A percentile compares a stretch with the other conserved stretches of the same genome.
phyloP scores from a whole-genome alignment of 1,139 yeast genomes.

The Hyphopichia pseudoburtonii region DNA sequence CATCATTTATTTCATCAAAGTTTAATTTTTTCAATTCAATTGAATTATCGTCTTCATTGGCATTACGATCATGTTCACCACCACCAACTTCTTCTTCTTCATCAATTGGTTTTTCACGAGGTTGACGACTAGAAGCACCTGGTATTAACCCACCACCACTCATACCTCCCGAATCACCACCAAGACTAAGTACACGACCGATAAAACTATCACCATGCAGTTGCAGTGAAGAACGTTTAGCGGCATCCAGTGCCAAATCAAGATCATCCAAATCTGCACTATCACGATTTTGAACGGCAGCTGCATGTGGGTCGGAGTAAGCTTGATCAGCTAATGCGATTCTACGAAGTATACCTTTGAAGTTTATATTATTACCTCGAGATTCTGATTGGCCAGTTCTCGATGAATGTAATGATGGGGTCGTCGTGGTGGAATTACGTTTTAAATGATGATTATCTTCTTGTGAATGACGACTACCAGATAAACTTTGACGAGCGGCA shows the following conservation, averaged over 20 bases:
- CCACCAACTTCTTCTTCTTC: constrained; percentile 24
- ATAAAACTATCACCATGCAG: constrained; percentile 39
- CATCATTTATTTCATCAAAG: constrained; percentile 36
- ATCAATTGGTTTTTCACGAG: constrained; percentile 21
- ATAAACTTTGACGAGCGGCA: background rate
- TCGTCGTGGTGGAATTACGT: too few relatives aligned
- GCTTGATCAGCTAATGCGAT: constrained; percentile 36
- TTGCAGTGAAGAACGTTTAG: constrained; percentile 20
- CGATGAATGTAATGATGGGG: background rate
- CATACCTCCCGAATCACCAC: constrained; percentile 24
- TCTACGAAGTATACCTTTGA: constrained; percentile 35
- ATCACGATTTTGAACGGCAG: background rate
- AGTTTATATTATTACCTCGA: constrained; percentile 2
- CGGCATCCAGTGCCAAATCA: constrained; percentile 1
- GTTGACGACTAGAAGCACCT: constrained; percentile 34
- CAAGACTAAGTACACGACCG: constrained; percentile 34
- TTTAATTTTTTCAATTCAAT: constrained; percentile 39
- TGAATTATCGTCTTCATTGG: constrained; percentile 11
- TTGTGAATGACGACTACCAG: constrained; percentile 1
- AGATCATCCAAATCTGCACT: background rate
- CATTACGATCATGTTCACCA: constrained; percentile 9
- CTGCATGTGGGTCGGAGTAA: constrained; percentile 19
- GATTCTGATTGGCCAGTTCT: constrained; percentile 4
- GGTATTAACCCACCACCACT: constrained; percentile 48
- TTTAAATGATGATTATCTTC: too few relatives aligned